Conservation (phyloP, 129 eudicot species). For the sunflower (Helianthus annuus) region HanXRQr2.0-SUNRISE NC_035435.2:132597756-132598255, state of each 20-base stretch:
- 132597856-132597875: too few relatives aligned
- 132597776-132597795: too few relatives aligned
- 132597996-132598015: constrained; percentile 76
- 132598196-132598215: constrained; percentile 76
- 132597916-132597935: neutral
- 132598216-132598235: constrained; percentile 86
- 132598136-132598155: neutral
- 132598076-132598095: constrained; percentile 18
- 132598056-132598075: constrained; percentile 80
- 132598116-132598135: neutral
- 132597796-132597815: too few relatives aligned
- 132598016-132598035: constrained; percentile 78
- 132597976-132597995: constrained; percentile 94
- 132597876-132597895: too few relatives aligned
- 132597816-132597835: too few relatives aligned
- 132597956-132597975: neutral
- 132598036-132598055: constrained; percentile 87
- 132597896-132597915: too few relatives aligned
- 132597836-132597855: too few relatives aligned
- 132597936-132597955: neutral
- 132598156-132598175: constrained; percentile 30
- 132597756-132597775: too few relatives aligned
- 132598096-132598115: neutral
- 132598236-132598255: constrained; percentile 63
- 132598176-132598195: constrained; percentile 73